These are phyloP conservation scores for Calocybe gambosa DNA, from an alignment of 1,284 basidiomycete species.

Conservation along the genomic window DNA sequence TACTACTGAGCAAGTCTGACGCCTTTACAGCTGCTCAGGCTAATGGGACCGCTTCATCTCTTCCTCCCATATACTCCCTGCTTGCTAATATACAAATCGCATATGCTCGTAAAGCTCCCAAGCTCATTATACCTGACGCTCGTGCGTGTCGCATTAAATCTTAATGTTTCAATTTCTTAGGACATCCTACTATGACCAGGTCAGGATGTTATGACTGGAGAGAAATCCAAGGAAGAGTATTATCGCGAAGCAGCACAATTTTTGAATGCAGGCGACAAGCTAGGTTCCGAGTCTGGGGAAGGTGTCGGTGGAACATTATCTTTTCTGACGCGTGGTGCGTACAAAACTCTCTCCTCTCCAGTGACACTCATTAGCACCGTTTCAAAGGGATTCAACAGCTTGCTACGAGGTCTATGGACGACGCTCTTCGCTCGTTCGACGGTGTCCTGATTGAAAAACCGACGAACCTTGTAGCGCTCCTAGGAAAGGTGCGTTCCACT, in stretches of 20 bases:
- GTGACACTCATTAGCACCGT: not conserved
- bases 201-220: constrained; percentile 57
- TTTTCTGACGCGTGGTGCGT: constrained; percentile 64
- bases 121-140: constrained; percentile 64
- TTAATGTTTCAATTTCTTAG: too few species aligned
- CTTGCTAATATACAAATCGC: constrained; percentile 81
- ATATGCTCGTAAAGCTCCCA: constrained; percentile 76
- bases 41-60: constrained; percentile 38
- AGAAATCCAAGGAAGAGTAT: constrained; percentile 65
- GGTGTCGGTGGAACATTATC: constrained; percentile 46
- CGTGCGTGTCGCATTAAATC: constrained; percentile 41
- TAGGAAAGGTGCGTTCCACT: constrained; percentile 57
- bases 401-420: constrained; percentile 73
- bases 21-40: constrained; percentile 43
- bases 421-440: constrained; percentile 76
- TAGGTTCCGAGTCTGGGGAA: constrained; percentile 45
- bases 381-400: constrained; percentile 70
- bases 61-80: constrained; percentile 69
- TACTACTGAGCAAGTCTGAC: constrained; percentile 8
- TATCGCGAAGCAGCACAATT: constrained; percentile 63
- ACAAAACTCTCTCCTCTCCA: not conserved
- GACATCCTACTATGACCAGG: constrained; percentile 32
- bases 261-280: constrained; percentile 60
- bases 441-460: constrained; percentile 74
- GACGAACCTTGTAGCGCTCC: constrained; percentile 74